These are phyloP conservation scores for Usnea hakonensis DNA, from an alignment of 495 filamentous ascomycete species.

Conservation along the genomic window DNA sequence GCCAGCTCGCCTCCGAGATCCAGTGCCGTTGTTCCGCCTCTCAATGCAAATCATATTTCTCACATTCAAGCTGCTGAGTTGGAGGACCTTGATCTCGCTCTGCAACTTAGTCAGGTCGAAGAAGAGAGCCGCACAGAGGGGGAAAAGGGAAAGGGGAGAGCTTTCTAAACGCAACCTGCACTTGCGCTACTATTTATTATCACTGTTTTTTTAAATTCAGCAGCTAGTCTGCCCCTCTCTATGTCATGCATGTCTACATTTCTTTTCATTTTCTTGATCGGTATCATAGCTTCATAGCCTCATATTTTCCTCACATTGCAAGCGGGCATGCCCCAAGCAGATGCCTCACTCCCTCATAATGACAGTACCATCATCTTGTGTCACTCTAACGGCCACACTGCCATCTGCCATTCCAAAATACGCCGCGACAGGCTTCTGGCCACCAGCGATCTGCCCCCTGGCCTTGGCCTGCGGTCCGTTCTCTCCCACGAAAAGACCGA, in stretches of 20 bases:
- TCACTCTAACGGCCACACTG: slow-evolving; percentile 47
- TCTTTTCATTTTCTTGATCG: not conserved
- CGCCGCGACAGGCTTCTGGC: slow-evolving; percentile 83
- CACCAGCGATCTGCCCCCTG: slow-evolving; percentile 51
- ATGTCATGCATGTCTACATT: not conserved
- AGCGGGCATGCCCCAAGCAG: not conserved
- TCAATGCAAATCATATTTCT: slow-evolving; percentile 19
- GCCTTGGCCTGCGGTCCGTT: slow-evolving; percentile 61
- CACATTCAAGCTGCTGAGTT: slow-evolving; percentile 43
- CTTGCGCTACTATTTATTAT: not conserved
- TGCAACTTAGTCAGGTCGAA: slow-evolving; percentile 79
- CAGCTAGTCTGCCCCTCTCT: not conserved
- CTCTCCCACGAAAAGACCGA: slow-evolving; percentile 77
- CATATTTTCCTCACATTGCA: not conserved
- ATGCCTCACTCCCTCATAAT: slow-evolving; percentile 4
- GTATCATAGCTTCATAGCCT: not conserved
- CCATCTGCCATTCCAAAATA: slow-evolving; percentile 93
- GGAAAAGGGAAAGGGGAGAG: slow-evolving; percentile 39
- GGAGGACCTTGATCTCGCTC: slow-evolving; percentile 74
- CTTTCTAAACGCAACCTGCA: not conserved
- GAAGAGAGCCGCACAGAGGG: slow-evolving; percentile 50
- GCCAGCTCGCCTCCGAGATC: slow-evolving; percentile 22
- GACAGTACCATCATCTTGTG: slow-evolving; percentile 20
- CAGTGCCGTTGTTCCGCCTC: slow-evolving; percentile 16
- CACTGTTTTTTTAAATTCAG: too few relatives aligned